A percentile compares a stretch with the other conserved stretches of the same genome.
These are phyloP conservation scores for Phytophthora foliorum DNA, from an alignment of 352 stramenopile species.

Conservation along the genomic window DNA sequence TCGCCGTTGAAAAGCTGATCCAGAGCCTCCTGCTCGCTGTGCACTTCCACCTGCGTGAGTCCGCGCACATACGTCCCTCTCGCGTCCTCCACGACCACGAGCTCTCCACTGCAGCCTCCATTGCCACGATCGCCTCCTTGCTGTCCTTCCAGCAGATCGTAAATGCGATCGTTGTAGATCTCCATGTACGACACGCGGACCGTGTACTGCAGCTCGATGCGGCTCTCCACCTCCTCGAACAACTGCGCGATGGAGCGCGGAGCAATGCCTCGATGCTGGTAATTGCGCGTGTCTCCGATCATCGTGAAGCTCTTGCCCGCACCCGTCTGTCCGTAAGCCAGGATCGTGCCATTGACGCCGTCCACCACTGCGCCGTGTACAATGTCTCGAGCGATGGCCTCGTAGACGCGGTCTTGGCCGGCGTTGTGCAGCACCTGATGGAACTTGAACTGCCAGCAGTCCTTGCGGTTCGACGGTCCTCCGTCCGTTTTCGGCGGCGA, in stretches of 20 bases:
- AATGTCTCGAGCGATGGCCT: slow-evolving; percentile 90
- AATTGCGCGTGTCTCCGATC: slow-evolving; percentile 93
- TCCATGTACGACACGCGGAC: slow-evolving; percentile 95
- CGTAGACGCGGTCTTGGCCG: slow-evolving; percentile 92
- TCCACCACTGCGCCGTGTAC: slow-evolving; percentile 90
- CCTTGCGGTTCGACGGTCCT: slow-evolving; percentile 77
- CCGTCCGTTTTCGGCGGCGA: slow-evolving; percentile 39
- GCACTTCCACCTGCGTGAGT: slow-evolving; percentile 85
- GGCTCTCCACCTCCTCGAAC: slow-evolving; percentile 91
- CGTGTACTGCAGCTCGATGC: slow-evolving; percentile 90
- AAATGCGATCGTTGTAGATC: slow-evolving; percentile 97
- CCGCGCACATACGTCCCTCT: slow-evolving; percentile 88
- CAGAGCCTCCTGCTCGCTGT: slow-evolving; percentile 89
- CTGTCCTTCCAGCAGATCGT: slow-evolving; percentile 84
- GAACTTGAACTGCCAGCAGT: slow-evolving; percentile 92
- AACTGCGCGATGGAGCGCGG: slow-evolving; percentile 90
- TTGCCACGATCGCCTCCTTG: slow-evolving; percentile 17
- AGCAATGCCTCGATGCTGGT: slow-evolving; percentile 91
- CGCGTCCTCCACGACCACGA: slow-evolving; percentile 89
- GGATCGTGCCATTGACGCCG: slow-evolving; percentile 90
- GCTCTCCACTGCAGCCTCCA: slow-evolving; percentile 51
- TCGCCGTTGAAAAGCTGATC: slow-evolving; percentile 94
- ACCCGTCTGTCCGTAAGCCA: slow-evolving; percentile 91
- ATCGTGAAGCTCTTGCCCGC: slow-evolving; percentile 94
- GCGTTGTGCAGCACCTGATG: slow-evolving; percentile 95